These are phyloP conservation scores for Tolypocladium endophyticum DNA, from an alignment of 2,329 filamentous ascomycete genomes.

Conservation along the genomic window DNA sequence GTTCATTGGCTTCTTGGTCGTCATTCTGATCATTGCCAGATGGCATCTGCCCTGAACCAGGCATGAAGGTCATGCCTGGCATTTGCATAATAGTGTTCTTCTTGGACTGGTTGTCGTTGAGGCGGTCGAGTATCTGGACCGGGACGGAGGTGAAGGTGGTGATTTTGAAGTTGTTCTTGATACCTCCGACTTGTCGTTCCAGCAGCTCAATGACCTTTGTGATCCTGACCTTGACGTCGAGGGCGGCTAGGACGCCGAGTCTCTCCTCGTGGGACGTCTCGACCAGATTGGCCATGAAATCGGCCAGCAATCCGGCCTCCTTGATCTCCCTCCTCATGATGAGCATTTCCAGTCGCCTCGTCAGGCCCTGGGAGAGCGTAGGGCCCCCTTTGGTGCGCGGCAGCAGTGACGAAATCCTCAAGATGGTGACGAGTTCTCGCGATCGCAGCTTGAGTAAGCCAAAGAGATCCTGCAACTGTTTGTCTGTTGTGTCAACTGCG, in stretches of 20 bases:
- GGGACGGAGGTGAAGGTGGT: constrained; percentile 63
- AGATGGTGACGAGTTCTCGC: constrained; percentile 72
- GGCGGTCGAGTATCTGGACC: constrained; percentile 49
- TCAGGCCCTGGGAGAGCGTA: constrained; percentile 71
- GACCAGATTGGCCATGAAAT: constrained; percentile 93
- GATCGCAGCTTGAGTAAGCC: constrained; percentile 73
- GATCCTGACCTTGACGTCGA: constrained; percentile 69
- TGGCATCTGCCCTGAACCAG: constrained; percentile 23
- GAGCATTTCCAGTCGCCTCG: constrained; percentile 75
- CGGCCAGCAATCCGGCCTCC: constrained; percentile 78
- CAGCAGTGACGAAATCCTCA: constrained; percentile 77
- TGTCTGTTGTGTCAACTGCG: constrained; percentile 32
- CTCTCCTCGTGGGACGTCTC: constrained; percentile 87
- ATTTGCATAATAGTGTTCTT: constrained; percentile 26
- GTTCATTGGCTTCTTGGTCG: constrained; percentile 77
- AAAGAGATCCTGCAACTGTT: constrained; percentile 61
- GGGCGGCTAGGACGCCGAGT: constrained; percentile 70
- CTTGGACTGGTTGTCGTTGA: constrained; percentile 27
- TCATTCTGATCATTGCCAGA: constrained; percentile 44
- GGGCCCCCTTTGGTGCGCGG: constrained; percentile 54
- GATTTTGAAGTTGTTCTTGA: constrained; percentile 82
- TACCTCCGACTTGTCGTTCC: constrained; percentile 67
- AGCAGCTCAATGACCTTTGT: constrained; percentile 76
- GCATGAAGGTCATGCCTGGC: constrained; percentile 24
- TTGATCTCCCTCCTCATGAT: constrained; percentile 72